phyloP scores from a whole-genome alignment of 2,329 filamentous ascomycete species.

The Fusarium sulawesiense region DNA sequence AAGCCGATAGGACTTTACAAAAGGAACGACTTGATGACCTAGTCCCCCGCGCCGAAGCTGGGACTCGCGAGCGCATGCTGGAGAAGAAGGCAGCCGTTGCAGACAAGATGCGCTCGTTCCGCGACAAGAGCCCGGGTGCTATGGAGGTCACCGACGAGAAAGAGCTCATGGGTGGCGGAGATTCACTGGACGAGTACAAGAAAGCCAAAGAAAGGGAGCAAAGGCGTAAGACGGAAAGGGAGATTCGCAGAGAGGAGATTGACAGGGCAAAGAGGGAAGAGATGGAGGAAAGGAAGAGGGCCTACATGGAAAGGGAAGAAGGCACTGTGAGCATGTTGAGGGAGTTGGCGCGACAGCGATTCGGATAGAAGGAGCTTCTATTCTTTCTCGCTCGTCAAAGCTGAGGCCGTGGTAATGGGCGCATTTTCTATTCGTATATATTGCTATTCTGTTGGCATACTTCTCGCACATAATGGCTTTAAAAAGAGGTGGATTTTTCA shows the following conservation, averaged over 20 bases:
- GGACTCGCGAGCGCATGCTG: constrained; percentile 82
- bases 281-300: constrained; percentile 78
- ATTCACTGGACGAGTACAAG: constrained; percentile 75
- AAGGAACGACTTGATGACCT: constrained; percentile 83
- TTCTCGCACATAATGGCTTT: neutral
- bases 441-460: neutral
- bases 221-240: constrained; percentile 83
- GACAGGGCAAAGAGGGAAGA: constrained; percentile 80
- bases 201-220: constrained; percentile 72
- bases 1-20: constrained; percentile 72
- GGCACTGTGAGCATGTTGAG: constrained; percentile 85
- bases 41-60: constrained; percentile 82
- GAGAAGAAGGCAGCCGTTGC: constrained; percentile 85
- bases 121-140: constrained; percentile 71
- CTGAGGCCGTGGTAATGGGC: neutral
- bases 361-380: constrained; percentile 62
- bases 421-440: neutral
- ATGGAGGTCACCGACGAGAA: constrained; percentile 69
- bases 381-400: neutral
- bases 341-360: constrained; percentile 81
- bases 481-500: constrained; percentile 15
- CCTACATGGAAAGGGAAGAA: constrained; percentile 81
- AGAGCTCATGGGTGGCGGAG: constrained; percentile 81
- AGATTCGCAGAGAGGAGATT: constrained; percentile 84
- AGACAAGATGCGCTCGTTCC: constrained; percentile 78